These are phyloP conservation scores for Teratosphaeria nubilosa DNA, from an alignment of 2,329 filamentous ascomycete species.

Conservation along the genomic window DNA sequence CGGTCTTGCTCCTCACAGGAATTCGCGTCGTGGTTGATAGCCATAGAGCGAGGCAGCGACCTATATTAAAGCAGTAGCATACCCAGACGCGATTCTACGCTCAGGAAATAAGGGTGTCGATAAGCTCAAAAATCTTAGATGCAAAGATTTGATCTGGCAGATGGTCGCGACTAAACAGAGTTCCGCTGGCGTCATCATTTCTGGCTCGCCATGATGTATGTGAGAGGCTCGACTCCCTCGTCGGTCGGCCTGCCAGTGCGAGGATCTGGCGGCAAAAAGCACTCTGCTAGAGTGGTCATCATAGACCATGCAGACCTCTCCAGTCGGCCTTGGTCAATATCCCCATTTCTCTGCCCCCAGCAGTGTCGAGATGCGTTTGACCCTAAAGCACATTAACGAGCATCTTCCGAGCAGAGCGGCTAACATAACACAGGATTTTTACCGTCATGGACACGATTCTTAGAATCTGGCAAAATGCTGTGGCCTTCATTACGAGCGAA, in stretches of 20 bases:
- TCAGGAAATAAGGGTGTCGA: neutral
- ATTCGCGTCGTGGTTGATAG: neutral
- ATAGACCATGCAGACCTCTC: neutral
- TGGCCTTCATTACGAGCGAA: constrained; percentile 13
- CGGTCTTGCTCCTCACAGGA: too few relatives aligned
- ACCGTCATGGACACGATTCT: neutral
- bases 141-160: neutral
- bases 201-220: neutral
- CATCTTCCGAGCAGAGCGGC: neutral
- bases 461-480: neutral
- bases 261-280: neutral
- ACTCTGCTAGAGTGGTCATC: neutral
- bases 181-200: neutral
- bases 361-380: neutral
- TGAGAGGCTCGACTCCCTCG: neutral
- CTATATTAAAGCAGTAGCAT: neutral
- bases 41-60: neutral
- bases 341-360: neutral
- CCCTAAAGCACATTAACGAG: neutral
- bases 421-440: neutral
- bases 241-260: neutral
- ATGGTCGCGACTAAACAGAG: neutral
- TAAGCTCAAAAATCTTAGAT: neutral
- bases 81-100: neutral
- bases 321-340: neutral